phyloP scores from a whole-genome alignment of 2,329 filamentous ascomycete species.

The Aspergillus sp. region DNA sequence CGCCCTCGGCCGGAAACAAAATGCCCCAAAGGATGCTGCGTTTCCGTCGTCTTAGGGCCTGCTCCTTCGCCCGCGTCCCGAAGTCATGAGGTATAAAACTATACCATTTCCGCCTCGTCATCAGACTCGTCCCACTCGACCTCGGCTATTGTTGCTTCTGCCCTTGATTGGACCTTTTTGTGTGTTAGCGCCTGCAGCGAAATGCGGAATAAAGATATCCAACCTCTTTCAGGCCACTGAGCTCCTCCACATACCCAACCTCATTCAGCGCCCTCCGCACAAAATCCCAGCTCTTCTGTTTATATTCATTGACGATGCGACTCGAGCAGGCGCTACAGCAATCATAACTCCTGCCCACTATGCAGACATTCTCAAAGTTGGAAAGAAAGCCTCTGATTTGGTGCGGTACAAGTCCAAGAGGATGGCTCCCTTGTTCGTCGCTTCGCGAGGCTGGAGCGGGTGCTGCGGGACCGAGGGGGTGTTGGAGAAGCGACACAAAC shows the following conservation, averaged over 20 bases:
- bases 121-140: slow-evolving; percentile 39
- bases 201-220: slow-evolving; percentile 3
- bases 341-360: slow-evolving; percentile 50
- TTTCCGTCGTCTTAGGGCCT: slow-evolving; percentile 18
- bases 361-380: slow-evolving; percentile 49
- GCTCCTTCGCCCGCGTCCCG: no score
- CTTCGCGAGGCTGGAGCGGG: slow-evolving; percentile 25
- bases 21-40: slow-evolving; percentile 38
- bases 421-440: slow-evolving; percentile 33
- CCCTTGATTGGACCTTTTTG: slow-evolving; percentile 35
- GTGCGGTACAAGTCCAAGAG: slow-evolving; percentile 49
- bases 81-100: no score
- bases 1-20: slow-evolving; percentile 58
- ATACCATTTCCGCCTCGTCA: slow-evolving; percentile 21
- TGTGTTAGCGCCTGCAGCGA: slow-evolving; percentile 11
- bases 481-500: slow-evolving; percentile 77
- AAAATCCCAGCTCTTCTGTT: slow-evolving; percentile 50
- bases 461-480: slow-evolving; percentile 49
- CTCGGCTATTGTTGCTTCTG: slow-evolving; percentile 36
- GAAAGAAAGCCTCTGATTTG: slow-evolving; percentile 55
- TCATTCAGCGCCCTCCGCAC: slow-evolving; percentile 52
- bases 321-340: slow-evolving; percentile 56
- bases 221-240: slow-evolving; percentile 52
- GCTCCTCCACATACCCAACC: slow-evolving; percentile 53
- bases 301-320: slow-evolving; percentile 45